Evolutionary conservation across 2,329 filamentous ascomycete species (phyloP).

Genomic region (Aspergillus costaricaensis): DNA sequence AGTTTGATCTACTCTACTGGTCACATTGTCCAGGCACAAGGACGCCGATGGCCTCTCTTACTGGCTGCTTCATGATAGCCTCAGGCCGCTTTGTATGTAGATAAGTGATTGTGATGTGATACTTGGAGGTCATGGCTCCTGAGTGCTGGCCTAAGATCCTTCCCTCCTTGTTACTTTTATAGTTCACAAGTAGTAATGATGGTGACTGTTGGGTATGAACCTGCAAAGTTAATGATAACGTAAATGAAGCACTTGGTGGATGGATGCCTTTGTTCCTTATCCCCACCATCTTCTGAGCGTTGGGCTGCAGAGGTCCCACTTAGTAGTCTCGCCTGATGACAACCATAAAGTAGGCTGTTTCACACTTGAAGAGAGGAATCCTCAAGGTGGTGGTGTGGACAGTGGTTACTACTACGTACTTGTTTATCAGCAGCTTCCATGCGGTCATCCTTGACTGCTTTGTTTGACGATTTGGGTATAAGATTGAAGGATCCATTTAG

Average conservation of each 20-base stretch:
- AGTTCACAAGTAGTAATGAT: no score
- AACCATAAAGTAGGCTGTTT: background rate
- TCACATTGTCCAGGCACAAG: conserved; percentile 1
- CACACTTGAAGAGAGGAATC: background rate
- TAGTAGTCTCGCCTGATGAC: conserved; percentile 12
- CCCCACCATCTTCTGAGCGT: conserved; percentile 6
- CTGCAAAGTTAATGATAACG: background rate
- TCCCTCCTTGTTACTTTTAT: no score
- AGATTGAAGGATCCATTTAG: background rate
- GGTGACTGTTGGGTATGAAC: conserved; percentile 6
- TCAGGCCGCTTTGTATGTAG: conserved; percentile 2
- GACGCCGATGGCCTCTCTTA: background rate
- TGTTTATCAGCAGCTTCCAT: background rate
- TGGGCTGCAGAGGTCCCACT: conserved; percentile 14
- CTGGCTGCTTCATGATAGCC: conserved; percentile 21
- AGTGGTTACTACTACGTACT: background rate
- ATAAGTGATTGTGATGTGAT: conserved; percentile 5
- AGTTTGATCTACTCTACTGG: conserved; percentile 4
- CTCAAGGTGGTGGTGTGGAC: background rate
- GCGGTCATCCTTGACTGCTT: background rate
- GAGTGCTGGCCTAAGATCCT: background rate
- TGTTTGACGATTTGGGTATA: background rate
- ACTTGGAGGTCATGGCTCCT: background rate
- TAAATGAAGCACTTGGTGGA: background rate
- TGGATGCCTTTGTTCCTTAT: conserved; percentile 9